Evolutionary conservation across 768 basidiomycete genomes (phyloP).

Genomic region (Hypholoma sublateritium): DNA sequence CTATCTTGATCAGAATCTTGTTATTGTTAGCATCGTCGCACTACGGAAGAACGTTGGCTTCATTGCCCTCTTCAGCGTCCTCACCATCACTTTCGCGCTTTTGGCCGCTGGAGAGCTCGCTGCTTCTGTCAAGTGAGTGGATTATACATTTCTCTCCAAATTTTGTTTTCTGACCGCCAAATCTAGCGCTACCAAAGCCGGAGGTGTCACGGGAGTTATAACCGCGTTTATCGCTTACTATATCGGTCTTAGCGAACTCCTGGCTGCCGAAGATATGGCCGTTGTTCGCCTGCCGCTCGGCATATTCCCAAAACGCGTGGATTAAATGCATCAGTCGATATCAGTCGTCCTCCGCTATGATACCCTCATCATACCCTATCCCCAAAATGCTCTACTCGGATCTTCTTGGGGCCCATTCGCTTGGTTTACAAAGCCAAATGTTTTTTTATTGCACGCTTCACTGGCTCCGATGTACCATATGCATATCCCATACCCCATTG

Average conservation of each 20-base stretch:
- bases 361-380: no score
- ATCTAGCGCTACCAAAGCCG: constrained; percentile 37
- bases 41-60: constrained; percentile 40
- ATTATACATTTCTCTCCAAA: background rate
- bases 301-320: constrained; percentile 30
- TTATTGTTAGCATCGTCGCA: constrained; percentile 31
- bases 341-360: no score
- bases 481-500: no score
- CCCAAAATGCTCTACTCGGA: no score
- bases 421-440: no score
- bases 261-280: constrained; percentile 39
- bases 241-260: constrained; percentile 43
- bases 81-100: constrained; percentile 40
- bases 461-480: no score
- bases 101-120: constrained; percentile 41
- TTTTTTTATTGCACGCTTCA: no score
- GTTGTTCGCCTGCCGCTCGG: constrained; percentile 43
- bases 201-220: constrained; percentile 44
- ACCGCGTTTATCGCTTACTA: constrained; percentile 51
- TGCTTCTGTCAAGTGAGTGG: constrained; percentile 26
- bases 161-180: background rate
- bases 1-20: background rate
- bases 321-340: background rate
- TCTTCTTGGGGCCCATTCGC: no score
- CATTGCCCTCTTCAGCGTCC: constrained; percentile 35